Conservation (phyloP, 768 basidiomycete genomes). For the Suillus subluteus region DNA sequence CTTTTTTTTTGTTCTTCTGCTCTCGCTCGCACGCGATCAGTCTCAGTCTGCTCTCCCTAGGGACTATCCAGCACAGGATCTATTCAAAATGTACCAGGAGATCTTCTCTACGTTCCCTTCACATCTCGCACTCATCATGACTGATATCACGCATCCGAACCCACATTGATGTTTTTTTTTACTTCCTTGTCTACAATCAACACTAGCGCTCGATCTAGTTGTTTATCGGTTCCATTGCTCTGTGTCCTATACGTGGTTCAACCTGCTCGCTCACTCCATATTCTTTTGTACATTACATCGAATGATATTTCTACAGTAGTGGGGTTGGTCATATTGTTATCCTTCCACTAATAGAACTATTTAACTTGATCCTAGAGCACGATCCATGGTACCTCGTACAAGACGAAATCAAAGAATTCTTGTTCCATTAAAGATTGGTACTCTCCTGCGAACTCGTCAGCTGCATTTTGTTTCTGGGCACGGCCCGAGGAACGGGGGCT, state of each 20-base stretch:
- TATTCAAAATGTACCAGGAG: constrained; percentile 40
- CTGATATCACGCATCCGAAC: constrained; percentile 14
- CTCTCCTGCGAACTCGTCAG: constrained; percentile 84
- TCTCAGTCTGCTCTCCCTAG: constrained; percentile 18
- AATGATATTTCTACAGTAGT: constrained; percentile 54
- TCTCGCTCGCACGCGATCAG: constrained; percentile 22
- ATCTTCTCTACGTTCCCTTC: constrained; percentile 18
- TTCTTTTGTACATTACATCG: constrained; percentile 43
- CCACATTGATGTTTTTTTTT: constrained; percentile 17
- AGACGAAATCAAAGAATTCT: constrained; percentile 93
- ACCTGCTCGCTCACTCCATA: constrained; percentile 19
- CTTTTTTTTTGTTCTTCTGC: constrained; percentile 12
- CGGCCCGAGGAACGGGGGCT: constrained; percentile 66
- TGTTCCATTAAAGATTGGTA: constrained; percentile 93
- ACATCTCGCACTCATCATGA: constrained; percentile 9
- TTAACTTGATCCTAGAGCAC: constrained; percentile 48
- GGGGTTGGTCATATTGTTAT: constrained; percentile 64
- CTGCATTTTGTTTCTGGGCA: constrained; percentile 44
- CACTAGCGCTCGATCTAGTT: constrained; percentile 27
- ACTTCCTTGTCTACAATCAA: constrained; percentile 27
- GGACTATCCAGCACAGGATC: constrained; percentile 30
- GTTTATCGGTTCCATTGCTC: constrained; percentile 17
- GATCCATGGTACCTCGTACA: constrained; percentile 94
- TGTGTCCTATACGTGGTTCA: constrained; percentile 1
- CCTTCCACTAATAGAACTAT: constrained; percentile 58